phyloP scores from a whole-genome alignment of 2,329 filamentous ascomycete species.

The Monilinia fructigena region DNA sequence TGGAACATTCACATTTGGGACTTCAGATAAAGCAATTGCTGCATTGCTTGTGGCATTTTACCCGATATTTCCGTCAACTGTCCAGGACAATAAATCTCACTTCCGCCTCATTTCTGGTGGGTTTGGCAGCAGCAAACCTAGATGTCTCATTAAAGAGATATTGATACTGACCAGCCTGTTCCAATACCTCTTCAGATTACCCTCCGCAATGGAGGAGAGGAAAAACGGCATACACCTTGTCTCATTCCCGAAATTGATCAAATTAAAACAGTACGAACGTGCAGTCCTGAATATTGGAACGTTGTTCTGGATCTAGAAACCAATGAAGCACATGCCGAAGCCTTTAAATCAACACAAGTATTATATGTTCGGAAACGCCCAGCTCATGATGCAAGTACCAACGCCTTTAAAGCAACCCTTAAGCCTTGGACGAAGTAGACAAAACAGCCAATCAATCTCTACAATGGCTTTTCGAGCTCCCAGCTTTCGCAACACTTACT shows the following conservation, averaged over 20 bases:
- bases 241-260: conserved; percentile 49
- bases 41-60: conserved; percentile 90
- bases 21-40: conserved; percentile 81
- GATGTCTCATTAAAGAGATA: conserved; percentile 84
- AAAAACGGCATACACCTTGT: conserved; percentile 41
- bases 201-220: conserved; percentile 33
- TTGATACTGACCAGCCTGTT: conserved; percentile 78
- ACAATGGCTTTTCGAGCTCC: conserved; percentile 62
- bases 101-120: conserved; percentile 99
- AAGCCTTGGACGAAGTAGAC: conserved; percentile 60
- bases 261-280: conserved; percentile 50
- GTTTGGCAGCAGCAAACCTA: conserved; percentile 88
- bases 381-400: conserved; percentile 53
- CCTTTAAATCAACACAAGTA: conserved; percentile 61
- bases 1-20: conserved; percentile 88
- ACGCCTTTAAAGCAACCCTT: conserved; percentile 61
- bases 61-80: conserved; percentile 81
- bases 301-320: conserved; percentile 62
- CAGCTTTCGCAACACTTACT: conserved; percentile 53
- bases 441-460: conserved; percentile 50
- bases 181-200: conserved; percentile 66
- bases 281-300: conserved; percentile 63
- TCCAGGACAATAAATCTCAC: conserved; percentile 92
- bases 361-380: conserved; percentile 61
- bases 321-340: conserved; percentile 54